phyloP scores from a whole-genome alignment of 371 early-diverging fungal genomes.

The Mortierella sp. region DNA sequence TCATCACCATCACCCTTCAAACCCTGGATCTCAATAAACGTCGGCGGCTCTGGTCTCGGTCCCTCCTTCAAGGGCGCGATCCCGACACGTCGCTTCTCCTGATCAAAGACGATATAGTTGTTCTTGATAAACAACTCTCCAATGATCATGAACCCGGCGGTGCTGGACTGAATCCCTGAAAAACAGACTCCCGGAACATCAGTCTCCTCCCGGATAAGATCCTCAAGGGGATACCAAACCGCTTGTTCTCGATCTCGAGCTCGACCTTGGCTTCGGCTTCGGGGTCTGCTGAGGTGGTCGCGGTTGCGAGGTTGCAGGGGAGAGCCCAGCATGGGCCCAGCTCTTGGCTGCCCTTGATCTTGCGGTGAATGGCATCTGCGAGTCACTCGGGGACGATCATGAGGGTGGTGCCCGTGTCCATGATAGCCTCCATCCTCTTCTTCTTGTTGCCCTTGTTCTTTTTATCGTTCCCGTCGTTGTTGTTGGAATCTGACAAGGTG shows the following conservation, averaged over 20 bases:
- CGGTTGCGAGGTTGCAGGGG: constrained; percentile 48
- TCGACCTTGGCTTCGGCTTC: constrained; percentile 49
- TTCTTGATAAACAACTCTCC: constrained; percentile 69
- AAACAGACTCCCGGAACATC: constrained; percentile 21
- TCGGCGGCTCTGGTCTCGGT: background rate
- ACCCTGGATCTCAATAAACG: background rate
- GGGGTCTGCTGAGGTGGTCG: background rate
- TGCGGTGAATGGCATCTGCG: constrained; percentile 58
- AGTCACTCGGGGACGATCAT: constrained; percentile 64
- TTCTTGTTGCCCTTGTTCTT: constrained; percentile 27
- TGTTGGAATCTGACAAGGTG: too few relatives aligned
- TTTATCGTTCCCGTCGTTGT: background rate
- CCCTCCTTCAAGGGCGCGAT: constrained; percentile 58
- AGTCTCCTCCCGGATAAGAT: constrained; percentile 58
- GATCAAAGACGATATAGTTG: constrained; percentile 68
- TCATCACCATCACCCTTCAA: background rate
- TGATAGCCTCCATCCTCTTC: constrained; percentile 31
- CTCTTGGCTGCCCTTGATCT: constrained; percentile 57
- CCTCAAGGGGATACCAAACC: constrained; percentile 60
- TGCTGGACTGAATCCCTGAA: constrained; percentile 48
- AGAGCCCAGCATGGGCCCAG: constrained; percentile 58
- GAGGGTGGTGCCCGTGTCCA: constrained; percentile 78
- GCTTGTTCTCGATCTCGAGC: constrained; percentile 58
- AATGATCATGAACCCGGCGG: constrained; percentile 59
- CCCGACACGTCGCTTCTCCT: constrained; percentile 63